Conservation (phyloP, 345 rosid genomes). For the Arabis alpina region DNA sequence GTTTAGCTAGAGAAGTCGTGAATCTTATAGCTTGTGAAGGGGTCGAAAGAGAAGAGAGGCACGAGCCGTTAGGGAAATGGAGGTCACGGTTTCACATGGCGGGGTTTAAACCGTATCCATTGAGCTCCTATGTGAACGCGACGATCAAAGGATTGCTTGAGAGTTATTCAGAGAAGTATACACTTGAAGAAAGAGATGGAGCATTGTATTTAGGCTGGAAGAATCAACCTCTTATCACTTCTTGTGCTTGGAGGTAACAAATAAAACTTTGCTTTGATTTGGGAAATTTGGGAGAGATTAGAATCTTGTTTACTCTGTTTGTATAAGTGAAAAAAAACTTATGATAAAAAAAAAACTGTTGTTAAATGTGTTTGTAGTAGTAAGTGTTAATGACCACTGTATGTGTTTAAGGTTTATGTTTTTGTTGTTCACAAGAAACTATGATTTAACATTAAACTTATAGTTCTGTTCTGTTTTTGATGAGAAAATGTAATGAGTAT, state of each 20-base stretch:
- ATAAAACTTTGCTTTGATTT: conserved; percentile 3
- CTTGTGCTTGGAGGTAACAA: conserved; percentile 86
- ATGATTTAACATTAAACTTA: conserved; percentile 19
- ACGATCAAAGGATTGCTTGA: conserved; percentile 71
- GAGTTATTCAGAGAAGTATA: conserved; percentile 65
- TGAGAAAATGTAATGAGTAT: neutral
- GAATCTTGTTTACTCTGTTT: conserved; percentile 30
- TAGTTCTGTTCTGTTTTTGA: neutral
- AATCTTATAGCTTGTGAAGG: conserved; percentile 95
- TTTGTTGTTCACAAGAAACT: conserved; percentile 18
- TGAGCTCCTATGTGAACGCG: conserved; percentile 71
- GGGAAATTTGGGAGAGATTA: conserved; percentile 10
- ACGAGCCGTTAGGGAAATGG: conserved; percentile 87
- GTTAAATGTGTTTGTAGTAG: conserved; percentile 37
- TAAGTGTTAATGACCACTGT: conserved; percentile 25
- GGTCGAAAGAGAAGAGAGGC: conserved; percentile 87
- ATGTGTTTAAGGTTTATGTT: conserved; percentile 16
- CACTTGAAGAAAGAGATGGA: conserved; percentile 81
- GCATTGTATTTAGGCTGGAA: conserved; percentile 88
- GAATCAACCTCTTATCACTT: conserved; percentile 65
- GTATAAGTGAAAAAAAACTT: conserved; percentile 30
- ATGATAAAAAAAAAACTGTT: conserved; percentile 20
- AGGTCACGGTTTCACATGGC: conserved; percentile 83
- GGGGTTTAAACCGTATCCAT: conserved; percentile 74
- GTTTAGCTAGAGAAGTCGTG: conserved; percentile 93